Percentiles rank a stretch among this genome's conserved stretches.
Evolutionary conservation across 768 basidiomycete species (phyloP).

Genomic region (Xerocomellus amylosporus): DNA sequence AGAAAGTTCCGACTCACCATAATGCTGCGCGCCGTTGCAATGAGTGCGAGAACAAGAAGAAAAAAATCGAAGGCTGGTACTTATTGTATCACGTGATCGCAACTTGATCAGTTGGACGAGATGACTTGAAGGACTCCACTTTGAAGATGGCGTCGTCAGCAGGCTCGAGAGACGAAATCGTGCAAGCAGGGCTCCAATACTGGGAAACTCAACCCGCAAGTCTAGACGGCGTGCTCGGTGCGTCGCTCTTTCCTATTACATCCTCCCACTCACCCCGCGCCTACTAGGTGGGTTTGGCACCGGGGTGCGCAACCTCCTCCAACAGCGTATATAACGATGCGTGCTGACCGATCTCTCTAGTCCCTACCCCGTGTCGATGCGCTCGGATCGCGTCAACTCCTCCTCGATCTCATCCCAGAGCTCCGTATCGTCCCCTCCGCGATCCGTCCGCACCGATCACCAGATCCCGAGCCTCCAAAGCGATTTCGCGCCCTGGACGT

Average conservation of each 20-base stretch:
- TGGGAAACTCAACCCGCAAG: constrained; percentile 82
- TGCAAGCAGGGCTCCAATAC: constrained; percentile 79
- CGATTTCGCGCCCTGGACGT: constrained; percentile 83
- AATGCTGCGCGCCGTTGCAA: too few relatives aligned
- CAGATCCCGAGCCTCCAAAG: constrained; percentile 24
- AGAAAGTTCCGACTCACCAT: constrained; percentile 11
- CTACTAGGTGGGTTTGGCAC: constrained; percentile 57
- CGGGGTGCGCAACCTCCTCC: constrained; percentile 36
- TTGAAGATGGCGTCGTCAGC: constrained; percentile 7
- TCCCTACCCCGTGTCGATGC: constrained; percentile 89
- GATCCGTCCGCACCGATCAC: constrained; percentile 46
- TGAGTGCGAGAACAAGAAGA: background rate
- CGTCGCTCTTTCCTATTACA: constrained; percentile 13
- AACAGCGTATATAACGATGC: background rate
- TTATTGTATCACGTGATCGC: constrained; percentile 10
- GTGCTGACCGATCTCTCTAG: constrained; percentile 35
- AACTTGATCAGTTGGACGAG: background rate
- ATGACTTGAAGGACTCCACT: background rate
- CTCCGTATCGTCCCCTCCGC: constrained; percentile 77
- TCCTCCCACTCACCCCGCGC: constrained; percentile 16
- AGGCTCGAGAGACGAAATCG: constrained; percentile 41
- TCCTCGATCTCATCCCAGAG: constrained; percentile 76
- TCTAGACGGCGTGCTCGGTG: constrained; percentile 84
- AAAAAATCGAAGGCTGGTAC: background rate
- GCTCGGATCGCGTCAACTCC: constrained; percentile 84